Percentiles rank a stretch among this genome's conserved stretches.
Evolutionary conservation across 73 alveolate species (phyloP).

Genomic region (Stentor roeselii): DNA sequence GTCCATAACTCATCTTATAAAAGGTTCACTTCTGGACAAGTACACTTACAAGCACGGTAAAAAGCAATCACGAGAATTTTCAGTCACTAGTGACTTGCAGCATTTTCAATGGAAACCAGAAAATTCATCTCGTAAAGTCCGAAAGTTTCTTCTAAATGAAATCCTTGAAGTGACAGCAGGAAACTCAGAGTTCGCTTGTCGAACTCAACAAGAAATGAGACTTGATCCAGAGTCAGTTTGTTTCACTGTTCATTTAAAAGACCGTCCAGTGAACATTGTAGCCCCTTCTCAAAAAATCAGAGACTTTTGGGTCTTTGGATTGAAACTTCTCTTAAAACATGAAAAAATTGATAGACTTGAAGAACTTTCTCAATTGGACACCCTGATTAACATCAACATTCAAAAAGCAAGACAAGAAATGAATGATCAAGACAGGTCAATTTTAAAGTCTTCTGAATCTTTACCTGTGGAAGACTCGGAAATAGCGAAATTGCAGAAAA

Average conservation of each 20-base stretch:
- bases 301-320: background rate
- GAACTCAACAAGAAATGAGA: background rate
- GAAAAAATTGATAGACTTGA: background rate
- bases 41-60: slow-evolving; percentile 11
- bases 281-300: background rate
- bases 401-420: background rate
- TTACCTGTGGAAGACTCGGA: background rate
- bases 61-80: slow-evolving; percentile 6
- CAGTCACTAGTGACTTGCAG: background rate
- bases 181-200: slow-evolving; percentile 6
- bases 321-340: background rate
- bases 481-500: background rate
- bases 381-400: background rate
- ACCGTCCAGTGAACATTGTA: background rate
- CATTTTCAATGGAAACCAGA: slow-evolving; percentile 21
- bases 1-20: background rate
- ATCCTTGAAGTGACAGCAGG: background rate
- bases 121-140: background rate
- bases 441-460: background rate
- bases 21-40: background rate
- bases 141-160: background rate
- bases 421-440: background rate
- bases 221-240: background rate
- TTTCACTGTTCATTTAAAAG: slow-evolving; percentile 2
- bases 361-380: background rate